phyloP scores from a whole-genome alignment of 768 basidiomycete species.

The Suillus fuscotomentosus region DNA sequence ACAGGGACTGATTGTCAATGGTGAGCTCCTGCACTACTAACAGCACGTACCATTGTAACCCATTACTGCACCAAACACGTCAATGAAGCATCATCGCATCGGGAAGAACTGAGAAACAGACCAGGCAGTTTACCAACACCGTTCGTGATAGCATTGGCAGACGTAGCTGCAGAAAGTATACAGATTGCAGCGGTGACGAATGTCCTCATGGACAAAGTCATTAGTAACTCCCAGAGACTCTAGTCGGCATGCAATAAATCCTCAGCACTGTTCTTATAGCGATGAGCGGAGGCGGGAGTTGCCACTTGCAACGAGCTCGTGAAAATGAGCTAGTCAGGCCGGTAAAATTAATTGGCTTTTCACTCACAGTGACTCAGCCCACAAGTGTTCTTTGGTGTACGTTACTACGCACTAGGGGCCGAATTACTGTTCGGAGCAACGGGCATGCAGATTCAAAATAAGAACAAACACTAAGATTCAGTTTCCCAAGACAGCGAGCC shows the following conservation, averaged over 20 bases:
- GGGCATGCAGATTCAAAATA: no score
- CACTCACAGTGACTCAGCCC: no score
- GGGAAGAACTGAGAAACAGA: slow-evolving; percentile 7
- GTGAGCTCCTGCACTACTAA: background rate
- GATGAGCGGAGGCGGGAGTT: slow-evolving; percentile 7
- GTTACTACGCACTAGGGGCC: no score
- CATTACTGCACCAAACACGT: slow-evolving; percentile 23
- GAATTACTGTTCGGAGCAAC: no score
- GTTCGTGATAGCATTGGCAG: slow-evolving; percentile 22
- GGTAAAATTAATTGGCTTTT: no score
- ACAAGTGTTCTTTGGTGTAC: no score
- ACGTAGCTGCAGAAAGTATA: slow-evolving; percentile 13
- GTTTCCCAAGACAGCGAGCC: no score
- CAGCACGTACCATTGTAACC: slow-evolving; percentile 27
- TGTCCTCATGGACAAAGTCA: slow-evolving; percentile 10
- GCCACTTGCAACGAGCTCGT: background rate
- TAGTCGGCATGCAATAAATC: background rate
- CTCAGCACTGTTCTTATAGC: slow-evolving; percentile 13
- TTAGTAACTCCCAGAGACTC: slow-evolving; percentile 3
- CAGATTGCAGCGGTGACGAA: slow-evolving; percentile 7
- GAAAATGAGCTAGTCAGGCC: background rate
- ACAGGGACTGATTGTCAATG: slow-evolving; percentile 3
- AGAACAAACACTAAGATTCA: no score
- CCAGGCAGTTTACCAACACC: slow-evolving; percentile 32
- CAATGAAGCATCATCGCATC: background rate